phyloP scores from a whole-genome alignment of 495 filamentous ascomycete species.

The Podospora bellae-mahoneyi region DNA sequence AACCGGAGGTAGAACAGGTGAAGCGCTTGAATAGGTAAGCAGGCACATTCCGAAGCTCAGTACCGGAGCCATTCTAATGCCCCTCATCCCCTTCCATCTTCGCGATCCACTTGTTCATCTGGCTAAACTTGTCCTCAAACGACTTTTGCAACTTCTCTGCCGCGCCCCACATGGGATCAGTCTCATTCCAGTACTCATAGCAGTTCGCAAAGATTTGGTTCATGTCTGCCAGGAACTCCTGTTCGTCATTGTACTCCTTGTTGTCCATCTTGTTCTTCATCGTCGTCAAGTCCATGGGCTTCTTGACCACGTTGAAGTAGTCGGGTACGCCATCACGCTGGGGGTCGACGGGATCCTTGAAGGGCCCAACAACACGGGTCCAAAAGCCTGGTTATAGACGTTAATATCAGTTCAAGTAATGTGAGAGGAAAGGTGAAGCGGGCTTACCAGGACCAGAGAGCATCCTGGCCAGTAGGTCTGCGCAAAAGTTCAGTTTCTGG shows the following conservation, averaged over 20 bases:
- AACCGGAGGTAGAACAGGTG: not conserved
- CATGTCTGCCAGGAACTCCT: constrained; percentile 46
- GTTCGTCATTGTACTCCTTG: constrained; percentile 39
- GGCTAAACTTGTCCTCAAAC: constrained; percentile 48
- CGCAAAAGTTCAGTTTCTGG: constrained; percentile 50
- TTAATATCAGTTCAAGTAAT: not conserved
- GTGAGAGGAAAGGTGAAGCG: not conserved
- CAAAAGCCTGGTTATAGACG: constrained; percentile 43
- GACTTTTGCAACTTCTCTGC: constrained; percentile 48
- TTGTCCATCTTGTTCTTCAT: constrained; percentile 50
- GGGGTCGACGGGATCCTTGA: constrained; percentile 47
- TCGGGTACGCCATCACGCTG: constrained; percentile 45
- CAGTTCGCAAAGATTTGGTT: constrained; percentile 51
- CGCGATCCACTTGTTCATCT: constrained; percentile 49
- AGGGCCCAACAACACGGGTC: constrained; percentile 55
- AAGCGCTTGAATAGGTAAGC: not conserved
- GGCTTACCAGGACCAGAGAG: constrained; percentile 50
- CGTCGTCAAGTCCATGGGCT: constrained; percentile 49
- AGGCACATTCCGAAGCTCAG: not conserved
- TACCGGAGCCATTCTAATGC: constrained; percentile 17
- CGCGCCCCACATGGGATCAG: constrained; percentile 43
- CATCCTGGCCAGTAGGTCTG: constrained; percentile 52
- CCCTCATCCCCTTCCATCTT: constrained; percentile 47
- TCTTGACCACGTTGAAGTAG: constrained; percentile 46
- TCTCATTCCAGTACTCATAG: constrained; percentile 44